Evolutionary conservation across 768 basidiomycete genomes (phyloP).

Genomic region (Mycena rosella): DNA sequence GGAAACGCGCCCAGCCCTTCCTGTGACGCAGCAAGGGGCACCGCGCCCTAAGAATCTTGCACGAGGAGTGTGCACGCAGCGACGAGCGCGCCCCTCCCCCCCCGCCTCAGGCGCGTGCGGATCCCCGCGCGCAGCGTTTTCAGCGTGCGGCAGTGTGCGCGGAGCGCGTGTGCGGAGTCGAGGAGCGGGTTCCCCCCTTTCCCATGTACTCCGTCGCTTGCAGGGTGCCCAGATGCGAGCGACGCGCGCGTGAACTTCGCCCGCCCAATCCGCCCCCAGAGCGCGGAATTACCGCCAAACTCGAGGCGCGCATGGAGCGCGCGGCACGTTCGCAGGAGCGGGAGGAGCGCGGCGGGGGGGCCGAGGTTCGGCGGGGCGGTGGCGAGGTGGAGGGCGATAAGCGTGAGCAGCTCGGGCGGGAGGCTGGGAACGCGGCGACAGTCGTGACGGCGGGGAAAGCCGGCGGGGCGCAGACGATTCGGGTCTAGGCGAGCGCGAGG

Average conservation of each 20-base stretch:
- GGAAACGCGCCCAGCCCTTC: neutral
- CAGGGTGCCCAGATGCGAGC: neutral
- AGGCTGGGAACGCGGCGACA: too few relatives aligned
- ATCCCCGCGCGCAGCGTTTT: neutral
- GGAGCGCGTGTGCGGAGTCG: neutral
- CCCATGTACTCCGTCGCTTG: neutral
- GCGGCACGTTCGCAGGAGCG: slow-evolving; percentile 18
- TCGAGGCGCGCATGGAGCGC: neutral
- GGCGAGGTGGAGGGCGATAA: slow-evolving; percentile 26
- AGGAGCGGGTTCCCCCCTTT: neutral
- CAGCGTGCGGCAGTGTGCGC: neutral
- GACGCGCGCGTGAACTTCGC: slow-evolving; percentile 18
- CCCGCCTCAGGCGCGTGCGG: neutral
- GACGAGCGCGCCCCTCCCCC: neutral
- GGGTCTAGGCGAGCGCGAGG: too few relatives aligned
- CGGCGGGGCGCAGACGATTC: too few relatives aligned
- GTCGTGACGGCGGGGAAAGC: too few relatives aligned
- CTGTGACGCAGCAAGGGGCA: neutral
- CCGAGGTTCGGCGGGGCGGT: slow-evolving; percentile 33
- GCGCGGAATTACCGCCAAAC: neutral
- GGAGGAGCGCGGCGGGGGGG: slow-evolving; percentile 30
- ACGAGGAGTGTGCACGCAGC: neutral
- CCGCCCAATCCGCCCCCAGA: slow-evolving; percentile 6
- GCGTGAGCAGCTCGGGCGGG: slow-evolving; percentile 25
- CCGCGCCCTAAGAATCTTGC: neutral